Conservation (phyloP, 306 rosid species). For the Cicer cuneatum region DNA sequence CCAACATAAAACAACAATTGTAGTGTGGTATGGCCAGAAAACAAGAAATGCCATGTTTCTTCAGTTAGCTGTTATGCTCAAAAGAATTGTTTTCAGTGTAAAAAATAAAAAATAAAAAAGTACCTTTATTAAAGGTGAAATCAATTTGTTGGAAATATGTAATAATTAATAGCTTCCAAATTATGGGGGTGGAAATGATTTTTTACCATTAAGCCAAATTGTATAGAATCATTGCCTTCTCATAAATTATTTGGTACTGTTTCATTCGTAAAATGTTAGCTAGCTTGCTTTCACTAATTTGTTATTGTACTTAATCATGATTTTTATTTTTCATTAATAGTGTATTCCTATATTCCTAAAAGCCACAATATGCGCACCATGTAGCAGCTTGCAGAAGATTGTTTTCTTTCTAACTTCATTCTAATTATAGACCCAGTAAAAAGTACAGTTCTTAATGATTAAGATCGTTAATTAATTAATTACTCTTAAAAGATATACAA, state of each 20-base stretch:
- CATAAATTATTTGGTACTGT: conserved; percentile 41
- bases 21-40: conserved; percentile 34
- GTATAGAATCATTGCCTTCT: conserved; percentile 44
- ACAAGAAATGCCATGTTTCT: conserved; percentile 9
- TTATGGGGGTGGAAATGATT: conserved; percentile 36
- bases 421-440: background rate
- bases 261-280: conserved; percentile 40
- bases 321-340: conserved; percentile 10
- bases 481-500: background rate
- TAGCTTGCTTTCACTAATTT: conserved; percentile 44
- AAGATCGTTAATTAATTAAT: background rate
- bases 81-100: conserved; percentile 33
- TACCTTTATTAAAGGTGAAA: conserved; percentile 50
- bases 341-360: conserved; percentile 31
- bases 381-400: background rate
- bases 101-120: conserved; percentile 38
- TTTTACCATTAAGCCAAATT: conserved; percentile 41
- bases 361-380: conserved; percentile 40
- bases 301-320: conserved; percentile 35
- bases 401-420: background rate
- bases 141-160: conserved; percentile 47
- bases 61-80: conserved; percentile 18
- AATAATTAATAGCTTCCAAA: conserved; percentile 60
- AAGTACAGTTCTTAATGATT: background rate
- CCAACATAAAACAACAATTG: conserved; percentile 25